These are phyloP conservation scores for Barnettozyma californica DNA, from an alignment of 805 yeast genomes.

Conservation along the genomic window DNA sequence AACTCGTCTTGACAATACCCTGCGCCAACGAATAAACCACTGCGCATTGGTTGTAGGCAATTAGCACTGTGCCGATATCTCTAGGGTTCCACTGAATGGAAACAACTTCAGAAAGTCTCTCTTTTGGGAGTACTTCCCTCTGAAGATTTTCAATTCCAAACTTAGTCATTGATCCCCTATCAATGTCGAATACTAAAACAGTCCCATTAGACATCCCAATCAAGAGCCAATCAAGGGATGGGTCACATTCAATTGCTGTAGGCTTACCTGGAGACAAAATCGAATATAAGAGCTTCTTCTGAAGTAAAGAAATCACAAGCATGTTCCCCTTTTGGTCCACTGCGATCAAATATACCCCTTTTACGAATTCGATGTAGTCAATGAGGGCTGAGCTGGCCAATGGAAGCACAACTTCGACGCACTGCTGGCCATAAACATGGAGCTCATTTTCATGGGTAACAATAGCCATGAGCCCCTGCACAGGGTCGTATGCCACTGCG, in stretches of 20 bases:
- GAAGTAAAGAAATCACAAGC: constrained; percentile 62
- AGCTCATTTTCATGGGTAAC: constrained; percentile 68
- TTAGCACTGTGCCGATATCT: constrained; percentile 72
- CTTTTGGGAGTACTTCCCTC: constrained; percentile 49
- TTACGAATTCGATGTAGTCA: constrained; percentile 56
- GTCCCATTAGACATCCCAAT: constrained; percentile 78
- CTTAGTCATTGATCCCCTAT: constrained; percentile 63
- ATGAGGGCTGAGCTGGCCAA: constrained; percentile 47
- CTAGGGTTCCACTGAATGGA: constrained; percentile 81
- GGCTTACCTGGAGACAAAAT: constrained; percentile 61
- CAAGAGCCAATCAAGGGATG: constrained; percentile 81
- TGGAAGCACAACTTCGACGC: constrained; percentile 65
- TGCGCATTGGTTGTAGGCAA: constrained; percentile 67
- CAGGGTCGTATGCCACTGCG: constrained; percentile 77
- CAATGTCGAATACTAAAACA: constrained; percentile 71
- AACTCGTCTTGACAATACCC: constrained; percentile 48
- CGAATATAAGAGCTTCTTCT: constrained; percentile 54
- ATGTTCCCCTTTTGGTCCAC: constrained; percentile 58
- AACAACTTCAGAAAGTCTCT: constrained; percentile 57
- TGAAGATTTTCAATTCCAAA: constrained; percentile 69
- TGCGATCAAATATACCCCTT: constrained; percentile 77
- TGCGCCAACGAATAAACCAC: constrained; percentile 63
- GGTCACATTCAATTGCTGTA: constrained; percentile 73
- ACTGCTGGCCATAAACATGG: constrained; percentile 78
- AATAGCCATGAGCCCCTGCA: constrained; percentile 79